A percentile compares a stretch with the other conserved stretches of the same genome.
Conservation (phyloP, 768 basidiomycete species). For the Cyclocybe aegerita region DNA sequence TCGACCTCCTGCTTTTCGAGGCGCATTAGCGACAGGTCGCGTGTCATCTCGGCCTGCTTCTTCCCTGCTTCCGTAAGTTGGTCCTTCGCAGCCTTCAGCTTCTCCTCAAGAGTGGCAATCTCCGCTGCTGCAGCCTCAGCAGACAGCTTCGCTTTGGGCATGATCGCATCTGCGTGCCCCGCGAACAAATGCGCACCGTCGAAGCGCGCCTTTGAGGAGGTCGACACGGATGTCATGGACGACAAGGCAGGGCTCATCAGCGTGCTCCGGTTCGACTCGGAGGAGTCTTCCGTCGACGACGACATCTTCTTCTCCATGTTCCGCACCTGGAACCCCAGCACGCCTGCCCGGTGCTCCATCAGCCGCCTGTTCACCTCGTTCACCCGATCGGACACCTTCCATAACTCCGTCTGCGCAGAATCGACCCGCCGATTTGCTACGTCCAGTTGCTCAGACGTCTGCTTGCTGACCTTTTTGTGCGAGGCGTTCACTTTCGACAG, state of each 20-base stretch:
- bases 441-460: conserved; percentile 70
- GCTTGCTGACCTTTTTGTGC: conserved; percentile 59
- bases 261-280: conserved; percentile 48
- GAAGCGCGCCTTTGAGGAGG: conserved; percentile 57
- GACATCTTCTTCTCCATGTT: conserved; percentile 58
- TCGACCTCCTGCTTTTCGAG: conserved; percentile 73
- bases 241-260: conserved; percentile 44
- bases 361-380: conserved; percentile 63
- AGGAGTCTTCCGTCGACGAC: conserved; percentile 23
- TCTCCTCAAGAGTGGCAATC: conserved; percentile 57
- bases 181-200: conserved; percentile 86
- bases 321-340: conserved; percentile 71
- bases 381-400: conserved; percentile 62
- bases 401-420: conserved; percentile 66
- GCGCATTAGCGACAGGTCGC: conserved; percentile 60
- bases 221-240: conserved; percentile 31
- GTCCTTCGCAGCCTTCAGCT: conserved; percentile 59
- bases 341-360: conserved; percentile 81
- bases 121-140: conserved; percentile 45
- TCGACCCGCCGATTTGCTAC: conserved; percentile 75
- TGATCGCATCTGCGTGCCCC: conserved; percentile 68
- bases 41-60: conserved; percentile 59
- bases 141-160: conserved; percentile 47
- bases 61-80: conserved; percentile 57
- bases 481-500: conserved; percentile 66